Base-by-base conservation (phyloP, 805 yeast genomes). In the Yarrowia hollandica region DNA sequence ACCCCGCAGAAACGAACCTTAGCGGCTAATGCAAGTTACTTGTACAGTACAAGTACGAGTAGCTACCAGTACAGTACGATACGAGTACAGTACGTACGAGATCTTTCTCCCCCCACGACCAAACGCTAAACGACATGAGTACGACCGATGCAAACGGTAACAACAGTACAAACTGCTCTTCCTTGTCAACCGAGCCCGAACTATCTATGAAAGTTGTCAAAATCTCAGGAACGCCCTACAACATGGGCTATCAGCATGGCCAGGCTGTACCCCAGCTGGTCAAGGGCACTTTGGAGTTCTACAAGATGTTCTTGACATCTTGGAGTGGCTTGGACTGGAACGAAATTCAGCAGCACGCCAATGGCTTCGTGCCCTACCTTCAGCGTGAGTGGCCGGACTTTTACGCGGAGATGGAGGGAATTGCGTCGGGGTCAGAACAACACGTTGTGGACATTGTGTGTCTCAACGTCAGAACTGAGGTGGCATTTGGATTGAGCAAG, bases 391-490 rank as follows among this genome's bases (percentile, higher is more conserved):
- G 69, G 62, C 69, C 70, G 2, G 75, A 73, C 19, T 64, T 74
- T 26, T 58, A 68, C 23, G 72, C 72, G 15, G 78, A 75, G 62
- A 60, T 75, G 41, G 55, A 65, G 50, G 79, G 78, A 14, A 65
- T 75, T 25, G 73, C 78, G 2, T 71, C 69, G 11, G 78, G 79
- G 1, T 69, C 75, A 8, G 67, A 62, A 0, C 63, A 65, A 2
- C 65, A 68, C 1, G 37, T 72, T 6, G 65, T 69, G 22, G 79
- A 75, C 59, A 71, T 75, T 34, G 63, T 75, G 25, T 70, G 76
- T 0, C 62, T 75, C 41, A 75, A 75, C 62, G 71, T 71, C 11
- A 66, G 79, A 34, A 69, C 75, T 8, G 79, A 75, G 62, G 73
- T 75, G 34, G 72, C 62, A 26, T 72, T 70, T 57, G 68, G 69